Base-by-base conservation (phyloP, 306 rosid species). In the Acacia acuminata region DNA sequence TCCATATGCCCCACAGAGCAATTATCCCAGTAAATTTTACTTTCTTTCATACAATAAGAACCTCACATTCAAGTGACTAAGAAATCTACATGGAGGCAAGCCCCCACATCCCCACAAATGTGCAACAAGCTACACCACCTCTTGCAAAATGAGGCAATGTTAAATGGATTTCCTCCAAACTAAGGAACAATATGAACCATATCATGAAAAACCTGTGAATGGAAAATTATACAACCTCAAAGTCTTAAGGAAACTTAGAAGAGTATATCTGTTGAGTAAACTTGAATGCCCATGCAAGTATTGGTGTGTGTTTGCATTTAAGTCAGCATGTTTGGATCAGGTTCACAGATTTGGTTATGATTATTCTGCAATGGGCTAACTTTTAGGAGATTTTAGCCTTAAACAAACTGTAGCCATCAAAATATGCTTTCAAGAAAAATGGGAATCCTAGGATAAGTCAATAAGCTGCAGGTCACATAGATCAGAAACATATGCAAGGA, bases 191-290 rank as follows among this genome's bases (percentile, higher is more conserved):
- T 27, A 68, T 5, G 38, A 15, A 48, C 50, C 36, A 32, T 25
- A 14, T 40, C 27, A 50, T 40, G 60, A 53, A 3, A 80, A 73
- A 10, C 42, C 55, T 19, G 32, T 30, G 53, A 22, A 25, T 53
- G 45, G 44, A n/a, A 79, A 76, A 64, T 8, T 83, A 79, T 32
- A 30, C 4, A 50, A 58, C 76, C 64, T 61, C 40, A 61, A 69
- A 82, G 34, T 69, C 51, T 19, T 30, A 69, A 40, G 30, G 32
- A 36, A 42, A 40, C 24, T 56, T 63, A 75, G 66, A 61, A 70
- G 34, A 79, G 67, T 42, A 32, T 16, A 78, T 75, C 44, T 64
- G 45, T 13, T 45, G 53, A 64, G 50, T 22, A 75, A 16, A 13
- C 77, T 53, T n/a, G 36, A 50, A 72, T 2, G 74, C 2, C 43